Percentiles rank a stretch among this genome's conserved stretches.
Evolutionary conservation across 257 asterid genomes (phyloP).

Genomic region (Solanum acaule): DNA sequence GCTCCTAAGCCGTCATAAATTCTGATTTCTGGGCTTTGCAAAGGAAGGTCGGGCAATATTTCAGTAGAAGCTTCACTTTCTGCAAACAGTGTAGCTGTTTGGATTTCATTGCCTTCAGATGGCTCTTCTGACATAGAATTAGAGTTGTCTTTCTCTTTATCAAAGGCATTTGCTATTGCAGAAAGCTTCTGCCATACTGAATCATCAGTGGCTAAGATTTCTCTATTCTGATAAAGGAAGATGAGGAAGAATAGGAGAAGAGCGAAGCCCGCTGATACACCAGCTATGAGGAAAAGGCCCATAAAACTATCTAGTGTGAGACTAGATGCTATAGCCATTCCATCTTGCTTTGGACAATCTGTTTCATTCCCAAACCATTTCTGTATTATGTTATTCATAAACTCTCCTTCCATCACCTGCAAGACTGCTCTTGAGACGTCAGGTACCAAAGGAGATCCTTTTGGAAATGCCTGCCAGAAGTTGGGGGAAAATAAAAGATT

Average conservation of each 20-base stretch:
- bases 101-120: background rate
- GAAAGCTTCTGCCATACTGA: slow-evolving; percentile 21
- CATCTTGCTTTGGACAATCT: background rate
- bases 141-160: slow-evolving; percentile 8
- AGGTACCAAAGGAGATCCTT: slow-evolving; percentile 34
- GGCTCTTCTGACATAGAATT: background rate
- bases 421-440: slow-evolving; percentile 30
- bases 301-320: slow-evolving; percentile 19
- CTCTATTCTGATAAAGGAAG: slow-evolving; percentile 23
- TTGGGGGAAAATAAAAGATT: background rate
- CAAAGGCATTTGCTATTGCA: slow-evolving; percentile 24
- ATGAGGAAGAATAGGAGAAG: slow-evolving; percentile 19
- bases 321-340: background rate
- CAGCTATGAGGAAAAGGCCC: slow-evolving; percentile 29
- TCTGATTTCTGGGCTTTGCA: slow-evolving; percentile 13
- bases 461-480: slow-evolving; percentile 24
- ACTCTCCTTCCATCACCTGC: slow-evolving; percentile 12
- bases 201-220: slow-evolving; percentile 10
- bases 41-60: background rate
- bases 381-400: slow-evolving; percentile 13
- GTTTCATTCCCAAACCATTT: slow-evolving; percentile 17
- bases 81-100: background rate
- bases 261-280: slow-evolving; percentile 21
- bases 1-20: background rate
- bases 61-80: background rate